Evolutionary conservation across 176 grass and related monocot genomes (phyloP).

Genomic region (Hordeum vulgare): DNA sequence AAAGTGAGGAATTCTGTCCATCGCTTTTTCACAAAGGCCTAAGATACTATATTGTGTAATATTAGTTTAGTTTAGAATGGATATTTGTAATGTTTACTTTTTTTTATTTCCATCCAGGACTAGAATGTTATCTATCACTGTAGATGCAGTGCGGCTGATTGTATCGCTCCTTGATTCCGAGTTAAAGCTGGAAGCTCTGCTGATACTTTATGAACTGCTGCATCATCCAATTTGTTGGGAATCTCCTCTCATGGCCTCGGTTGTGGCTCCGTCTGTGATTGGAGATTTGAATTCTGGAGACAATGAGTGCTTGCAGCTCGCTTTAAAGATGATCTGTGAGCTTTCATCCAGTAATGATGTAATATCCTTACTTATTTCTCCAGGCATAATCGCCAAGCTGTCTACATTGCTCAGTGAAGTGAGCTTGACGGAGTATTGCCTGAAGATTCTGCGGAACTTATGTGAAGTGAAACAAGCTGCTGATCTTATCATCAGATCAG

Average conservation of each 20-base stretch:
- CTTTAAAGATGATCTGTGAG: constrained; percentile 54
- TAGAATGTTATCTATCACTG: constrained; percentile 35
- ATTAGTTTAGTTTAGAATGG: neutral
- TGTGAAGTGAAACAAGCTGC: constrained; percentile 40
- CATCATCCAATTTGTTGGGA: constrained; percentile 25
- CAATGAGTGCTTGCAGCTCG: constrained; percentile 37
- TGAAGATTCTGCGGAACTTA: constrained; percentile 55
- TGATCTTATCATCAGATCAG: constrained; percentile 29
- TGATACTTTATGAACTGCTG: constrained; percentile 48
- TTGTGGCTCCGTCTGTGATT: constrained; percentile 38
- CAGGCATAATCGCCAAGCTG: constrained; percentile 51
- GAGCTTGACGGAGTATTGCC: constrained; percentile 36
- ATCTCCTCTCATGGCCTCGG: constrained; percentile 42
- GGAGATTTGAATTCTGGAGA: constrained; percentile 44
- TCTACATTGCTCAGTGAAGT: constrained; percentile 39
- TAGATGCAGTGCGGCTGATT: constrained; percentile 43
- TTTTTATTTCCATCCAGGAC: constrained; percentile 33
- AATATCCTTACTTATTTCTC: constrained; percentile 40
- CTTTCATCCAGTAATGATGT: constrained; percentile 43
- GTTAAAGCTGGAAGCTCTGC: constrained; percentile 42
- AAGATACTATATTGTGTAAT: neutral
- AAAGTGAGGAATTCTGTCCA: neutral
- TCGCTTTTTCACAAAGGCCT: neutral
- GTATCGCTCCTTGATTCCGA: constrained; percentile 58
- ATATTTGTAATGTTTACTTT: neutral